Evolutionary conservation across 2,329 filamentous ascomycete species (phyloP).

Genomic region (Microcera coccophila): DNA sequence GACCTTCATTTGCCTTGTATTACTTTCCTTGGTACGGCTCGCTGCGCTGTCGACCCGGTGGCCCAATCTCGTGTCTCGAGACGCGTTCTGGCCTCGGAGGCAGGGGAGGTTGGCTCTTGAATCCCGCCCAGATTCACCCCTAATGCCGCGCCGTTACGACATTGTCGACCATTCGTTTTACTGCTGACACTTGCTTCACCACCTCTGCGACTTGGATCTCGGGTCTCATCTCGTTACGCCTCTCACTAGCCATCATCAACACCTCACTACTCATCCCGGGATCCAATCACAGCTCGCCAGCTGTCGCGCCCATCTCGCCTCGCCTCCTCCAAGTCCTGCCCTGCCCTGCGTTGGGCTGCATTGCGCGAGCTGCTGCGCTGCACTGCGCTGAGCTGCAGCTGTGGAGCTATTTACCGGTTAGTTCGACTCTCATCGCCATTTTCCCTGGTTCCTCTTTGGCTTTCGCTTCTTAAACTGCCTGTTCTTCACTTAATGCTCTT

Average conservation of each 20-base stretch:
- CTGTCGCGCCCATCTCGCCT: conserved; percentile 31
- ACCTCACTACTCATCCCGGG: conserved; percentile 17
- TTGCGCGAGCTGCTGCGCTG: conserved; percentile 22
- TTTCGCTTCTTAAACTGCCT: conserved; percentile 19
- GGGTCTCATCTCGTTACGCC: not conserved
- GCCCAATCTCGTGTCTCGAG: not conserved
- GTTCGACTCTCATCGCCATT: conserved; percentile 22
- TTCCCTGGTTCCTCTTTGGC: no score
- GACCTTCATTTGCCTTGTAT: not conserved
- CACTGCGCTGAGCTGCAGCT: conserved; percentile 23
- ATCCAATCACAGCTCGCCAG: conserved; percentile 36
- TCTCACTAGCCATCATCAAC: conserved; percentile 4
- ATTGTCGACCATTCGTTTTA: conserved; percentile 26
- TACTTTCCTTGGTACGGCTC: conserved; percentile 16
- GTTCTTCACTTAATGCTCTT: conserved; percentile 6
- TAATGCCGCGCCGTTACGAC: conserved; percentile 15
- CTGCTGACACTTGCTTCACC: conserved; percentile 12
- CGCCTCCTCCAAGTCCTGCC: conserved; percentile 20
- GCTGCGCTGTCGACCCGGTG: conserved; percentile 1
- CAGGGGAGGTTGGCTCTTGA: conserved; percentile 22
- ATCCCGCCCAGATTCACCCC: conserved; percentile 11
- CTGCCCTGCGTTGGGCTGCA: conserved; percentile 22
- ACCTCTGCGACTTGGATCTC: conserved; percentile 15
- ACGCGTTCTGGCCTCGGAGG: conserved; percentile 13
- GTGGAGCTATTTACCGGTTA: conserved; percentile 25